Percentiles rank a stretch among this genome's conserved stretches.
Conservation (phyloP, 257 asterid species). For the Echium plantagineum region DNA sequence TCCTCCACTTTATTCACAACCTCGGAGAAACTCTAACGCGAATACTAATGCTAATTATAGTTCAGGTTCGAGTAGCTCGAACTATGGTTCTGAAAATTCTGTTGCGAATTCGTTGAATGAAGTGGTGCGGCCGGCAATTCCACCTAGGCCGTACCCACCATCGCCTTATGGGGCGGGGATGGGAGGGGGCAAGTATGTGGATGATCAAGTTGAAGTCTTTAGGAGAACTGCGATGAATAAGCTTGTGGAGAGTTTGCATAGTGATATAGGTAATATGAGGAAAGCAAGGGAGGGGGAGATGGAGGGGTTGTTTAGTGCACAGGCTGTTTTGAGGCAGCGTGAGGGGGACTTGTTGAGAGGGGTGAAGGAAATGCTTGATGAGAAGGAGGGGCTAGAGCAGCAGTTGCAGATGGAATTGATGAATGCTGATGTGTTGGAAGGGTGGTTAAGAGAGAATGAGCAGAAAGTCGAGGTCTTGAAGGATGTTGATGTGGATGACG, state of each 20-base stretch:
- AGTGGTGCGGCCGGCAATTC: slow-evolving; percentile 46
- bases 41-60: slow-evolving; percentile 15
- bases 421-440: slow-evolving; percentile 60
- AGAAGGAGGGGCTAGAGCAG: slow-evolving; percentile 86
- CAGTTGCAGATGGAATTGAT: slow-evolving; percentile 76
- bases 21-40: slow-evolving; percentile 20
- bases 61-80: no score
- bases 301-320: slow-evolving; percentile 63
- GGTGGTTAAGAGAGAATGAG: slow-evolving; percentile 74
- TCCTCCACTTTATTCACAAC: slow-evolving; percentile 77
- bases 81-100: no score
- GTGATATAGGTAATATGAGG: slow-evolving; percentile 57
- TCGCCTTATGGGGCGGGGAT: slow-evolving; percentile 45
- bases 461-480: slow-evolving; percentile 29
- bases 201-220: slow-evolving; percentile 56
- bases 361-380: slow-evolving; percentile 75
- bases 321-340: slow-evolving; percentile 50
- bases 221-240: slow-evolving; percentile 45
- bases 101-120: slow-evolving; percentile 8
- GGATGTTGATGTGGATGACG: slow-evolving; percentile 43
- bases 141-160: slow-evolving; percentile 58
- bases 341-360: slow-evolving; percentile 52
- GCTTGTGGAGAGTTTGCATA: slow-evolving; percentile 45
- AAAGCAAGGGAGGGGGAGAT: slow-evolving; percentile 54
- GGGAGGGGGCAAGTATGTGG: slow-evolving; percentile 35